Evolutionary conservation across 352 stramenopile genomes (phyloP).

Genomic region (Globisporangium recalcitrans): DNA sequence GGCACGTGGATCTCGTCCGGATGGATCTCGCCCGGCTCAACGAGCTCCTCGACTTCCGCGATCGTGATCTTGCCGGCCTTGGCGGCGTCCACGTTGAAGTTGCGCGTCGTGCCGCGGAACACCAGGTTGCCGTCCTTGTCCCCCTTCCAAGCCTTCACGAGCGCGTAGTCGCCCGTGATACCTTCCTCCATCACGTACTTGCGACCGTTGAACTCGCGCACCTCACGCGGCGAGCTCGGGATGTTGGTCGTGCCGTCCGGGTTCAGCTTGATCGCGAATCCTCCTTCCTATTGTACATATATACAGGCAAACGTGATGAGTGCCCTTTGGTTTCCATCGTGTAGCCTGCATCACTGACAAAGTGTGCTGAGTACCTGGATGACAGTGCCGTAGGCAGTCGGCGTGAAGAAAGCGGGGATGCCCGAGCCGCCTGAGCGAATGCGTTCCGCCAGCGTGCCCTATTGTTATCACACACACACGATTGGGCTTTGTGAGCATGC

Average conservation of each 20-base stretch:
- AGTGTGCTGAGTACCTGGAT: constrained; percentile 57
- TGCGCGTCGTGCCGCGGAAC: constrained; percentile 93
- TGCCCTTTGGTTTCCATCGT: not conserved
- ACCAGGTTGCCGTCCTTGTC: constrained; percentile 96
- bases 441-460: constrained; percentile 91
- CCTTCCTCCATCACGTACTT: constrained; percentile 96
- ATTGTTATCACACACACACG: not conserved
- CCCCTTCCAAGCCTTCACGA: constrained; percentile 96
- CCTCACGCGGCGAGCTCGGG: constrained; percentile 61
- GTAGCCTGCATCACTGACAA: not conserved
- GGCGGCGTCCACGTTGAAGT: constrained; percentile 95
- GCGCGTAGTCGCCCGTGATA: constrained; percentile 89
- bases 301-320: not conserved
- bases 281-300: constrained; percentile 37
- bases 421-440: constrained; percentile 90
- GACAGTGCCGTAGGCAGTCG: constrained; percentile 90
- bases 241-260: constrained; percentile 63
- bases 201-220: constrained; percentile 75
- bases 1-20: constrained; percentile 94
- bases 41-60: constrained; percentile 94
- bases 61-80: constrained; percentile 93
- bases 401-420: constrained; percentile 96
- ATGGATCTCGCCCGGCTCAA: constrained; percentile 90
- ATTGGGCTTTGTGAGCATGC: not conserved
- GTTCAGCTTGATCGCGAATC: constrained; percentile 76